A percentile compares a stretch with the other conserved stretches of the same genome.
phyloP scores from a whole-genome alignment of 371 early-diverging fungal genomes.

The Phascolomyces articulosus region DNA sequence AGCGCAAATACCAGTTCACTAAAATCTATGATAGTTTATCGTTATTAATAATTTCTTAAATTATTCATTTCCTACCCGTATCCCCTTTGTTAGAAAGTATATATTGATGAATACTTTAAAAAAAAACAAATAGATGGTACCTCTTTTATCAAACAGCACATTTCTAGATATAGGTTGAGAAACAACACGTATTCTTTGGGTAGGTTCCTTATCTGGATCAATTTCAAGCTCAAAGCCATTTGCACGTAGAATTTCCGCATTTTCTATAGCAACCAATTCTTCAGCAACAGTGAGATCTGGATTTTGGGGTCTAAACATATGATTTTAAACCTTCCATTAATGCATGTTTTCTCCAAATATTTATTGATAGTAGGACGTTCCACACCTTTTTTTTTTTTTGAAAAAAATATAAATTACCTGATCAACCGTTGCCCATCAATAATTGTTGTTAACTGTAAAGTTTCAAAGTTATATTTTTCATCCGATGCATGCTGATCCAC shows the following conservation, averaged over 20 bases:
- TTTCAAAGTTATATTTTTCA: conserved; percentile 98
- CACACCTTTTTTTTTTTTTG: neutral
- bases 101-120: too few relatives aligned
- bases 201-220: conserved; percentile 60
- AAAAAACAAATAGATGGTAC: conserved; percentile 20
- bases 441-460: conserved; percentile 60
- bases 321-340: too few relatives aligned
- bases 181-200: conserved; percentile 63
- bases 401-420: conserved; percentile 10
- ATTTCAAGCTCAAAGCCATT: conserved; percentile 83
- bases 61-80: too few relatives aligned
- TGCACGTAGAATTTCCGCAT: conserved; percentile 65
- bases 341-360: too few relatives aligned
- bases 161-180: conserved; percentile 70
- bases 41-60: too few relatives aligned
- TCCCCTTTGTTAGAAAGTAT: too few relatives aligned
- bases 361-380: too few relatives aligned
- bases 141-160: conserved; percentile 62
- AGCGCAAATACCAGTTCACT: conserved; percentile 69
- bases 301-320: conserved; percentile 26
- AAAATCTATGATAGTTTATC: conserved; percentile 53
- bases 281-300: conserved; percentile 81
- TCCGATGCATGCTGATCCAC: conserved; percentile 99
- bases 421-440: conserved; percentile 69
- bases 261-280: conserved; percentile 79